Evolutionary conservation across 441 rosid genomes (phyloP).

Genomic region (Brassica balearica): DNA sequence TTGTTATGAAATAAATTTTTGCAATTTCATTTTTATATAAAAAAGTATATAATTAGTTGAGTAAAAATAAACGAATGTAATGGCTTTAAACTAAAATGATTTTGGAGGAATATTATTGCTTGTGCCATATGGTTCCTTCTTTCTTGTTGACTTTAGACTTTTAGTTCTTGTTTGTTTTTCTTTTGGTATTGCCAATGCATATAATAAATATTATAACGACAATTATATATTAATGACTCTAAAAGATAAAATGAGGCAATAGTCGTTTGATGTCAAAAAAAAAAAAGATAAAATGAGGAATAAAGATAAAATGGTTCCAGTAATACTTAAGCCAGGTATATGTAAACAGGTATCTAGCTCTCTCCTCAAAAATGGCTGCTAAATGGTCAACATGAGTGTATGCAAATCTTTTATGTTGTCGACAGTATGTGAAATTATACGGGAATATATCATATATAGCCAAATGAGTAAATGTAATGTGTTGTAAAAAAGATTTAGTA

Average conservation of each 20-base stretch:
- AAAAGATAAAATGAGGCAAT: neutral
- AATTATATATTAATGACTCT: constrained; percentile 24
- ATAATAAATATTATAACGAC: constrained; percentile 31
- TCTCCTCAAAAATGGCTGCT: too few species aligned
- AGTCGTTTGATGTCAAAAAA: too few species aligned
- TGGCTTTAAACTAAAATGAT: constrained; percentile 18
- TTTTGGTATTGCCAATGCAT: constrained; percentile 32
- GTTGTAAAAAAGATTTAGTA: too few species aligned
- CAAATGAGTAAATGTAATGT: too few species aligned
- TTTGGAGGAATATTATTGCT: neutral
- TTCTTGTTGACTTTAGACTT: constrained; percentile 51
- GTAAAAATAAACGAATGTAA: neutral
- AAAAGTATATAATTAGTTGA: neutral
- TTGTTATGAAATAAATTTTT: neutral
- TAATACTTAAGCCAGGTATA: too few species aligned
- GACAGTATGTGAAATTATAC: too few species aligned
- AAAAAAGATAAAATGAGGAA: too few species aligned
- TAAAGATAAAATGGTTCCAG: too few species aligned
- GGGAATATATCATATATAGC: too few species aligned
- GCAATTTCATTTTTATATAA: neutral
- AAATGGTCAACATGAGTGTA: too few species aligned
- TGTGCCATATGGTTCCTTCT: constrained; percentile 28
- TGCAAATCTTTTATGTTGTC: too few species aligned
- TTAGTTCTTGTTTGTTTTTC: constrained; percentile 38
- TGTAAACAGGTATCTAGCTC: too few species aligned